phyloP scores from a whole-genome alignment of 805 yeast species.

The Candida montana region DNA sequence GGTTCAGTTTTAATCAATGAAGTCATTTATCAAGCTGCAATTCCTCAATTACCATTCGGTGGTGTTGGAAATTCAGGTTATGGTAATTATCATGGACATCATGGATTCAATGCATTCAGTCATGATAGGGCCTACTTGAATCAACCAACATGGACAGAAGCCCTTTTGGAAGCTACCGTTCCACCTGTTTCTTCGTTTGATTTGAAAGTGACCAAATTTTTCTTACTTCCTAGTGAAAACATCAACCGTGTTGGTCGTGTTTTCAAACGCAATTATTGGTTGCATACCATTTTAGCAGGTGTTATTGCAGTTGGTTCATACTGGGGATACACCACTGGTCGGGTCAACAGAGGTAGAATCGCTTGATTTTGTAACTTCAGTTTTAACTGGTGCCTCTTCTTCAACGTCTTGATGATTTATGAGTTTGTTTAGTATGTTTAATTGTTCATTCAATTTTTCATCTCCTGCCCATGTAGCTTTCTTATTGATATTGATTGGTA shows the following conservation, averaged over 20 bases:
- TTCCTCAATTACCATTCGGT: slow-evolving; percentile 76
- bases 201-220: slow-evolving; percentile 22
- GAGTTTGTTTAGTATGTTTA: slow-evolving; percentile 30
- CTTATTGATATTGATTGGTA: slow-evolving; percentile 65
- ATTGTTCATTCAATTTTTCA: slow-evolving; percentile 47
- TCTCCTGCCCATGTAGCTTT: slow-evolving; percentile 66
- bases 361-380: background rate
- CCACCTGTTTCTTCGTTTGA: slow-evolving; percentile 49
- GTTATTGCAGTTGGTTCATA: slow-evolving; percentile 12
- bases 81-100: slow-evolving; percentile 77
- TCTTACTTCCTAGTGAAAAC: slow-evolving; percentile 29
- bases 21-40: slow-evolving; percentile 62
- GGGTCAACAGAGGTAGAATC: background rate
- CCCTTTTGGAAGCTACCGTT: slow-evolving; percentile 52
- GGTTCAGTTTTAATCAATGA: slow-evolving; percentile 74
- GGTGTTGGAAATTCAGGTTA: slow-evolving; percentile 83
- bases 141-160: slow-evolving; percentile 63
- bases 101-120: slow-evolving; percentile 53
- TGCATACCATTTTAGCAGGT: slow-evolving; percentile 6
- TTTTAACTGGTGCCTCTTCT: no score
- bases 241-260: slow-evolving; percentile 34
- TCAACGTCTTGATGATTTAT: slow-evolving; percentile 7
- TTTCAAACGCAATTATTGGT: slow-evolving; percentile 12
- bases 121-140: slow-evolving; percentile 65
- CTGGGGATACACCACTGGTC: slow-evolving; percentile 10